Base-by-base conservation (phyloP, 768 basidiomycete species). In the Heimioporus sp. region DNA sequence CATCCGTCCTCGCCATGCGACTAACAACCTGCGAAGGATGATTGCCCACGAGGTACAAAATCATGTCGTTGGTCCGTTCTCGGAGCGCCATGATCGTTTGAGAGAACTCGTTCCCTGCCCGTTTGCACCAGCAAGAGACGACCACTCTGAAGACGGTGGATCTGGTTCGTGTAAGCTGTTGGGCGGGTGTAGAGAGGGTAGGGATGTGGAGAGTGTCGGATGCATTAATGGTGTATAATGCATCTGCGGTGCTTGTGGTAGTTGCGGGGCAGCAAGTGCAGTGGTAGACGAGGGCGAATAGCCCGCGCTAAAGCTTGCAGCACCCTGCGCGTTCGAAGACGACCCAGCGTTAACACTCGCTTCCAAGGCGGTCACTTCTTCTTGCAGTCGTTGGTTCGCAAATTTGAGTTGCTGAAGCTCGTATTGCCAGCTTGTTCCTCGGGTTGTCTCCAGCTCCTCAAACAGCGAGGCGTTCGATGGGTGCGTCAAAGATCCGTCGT, bases 351-450 rank as follows among this genome's bases (percentile, higher is more conserved):
- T 44, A 10, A n/a, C 47, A 32, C 42, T 40, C 17, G 50, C 43
- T 40, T 79, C 78, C 12, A 80, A 67, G 16, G 61, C 65, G 20
- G 64, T 65, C 28, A 84, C 54, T 61, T 91, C 87, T 42, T 87
- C 86, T 46, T 67, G 67, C 49, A 92, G 56, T 54, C 82, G 69
- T 68, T 82, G 76, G 62, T 92, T 92, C 47, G 79, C 75, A 60
- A 85, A 84, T 63, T 83, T 79, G 57, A 94, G 75, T 67, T 93
- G 90, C 70, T 92, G 87, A 43, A 95, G 75, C 72, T 93, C 91
- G 59, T 92, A 96, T 72, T 96, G 93, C 93, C 94, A 97, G 57
- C 90, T 92, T 31, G 86, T 86, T 11, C 81, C 85, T 5, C 86
- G 73, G 13, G 71, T 67, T 0, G 79, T 77, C 39, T 87, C 83